Evolutionary conservation across 2,329 filamentous ascomycete species (phyloP), one percentile per base, ranked within the genome.

Genomic region (Colletotrichum sp.): DNA sequence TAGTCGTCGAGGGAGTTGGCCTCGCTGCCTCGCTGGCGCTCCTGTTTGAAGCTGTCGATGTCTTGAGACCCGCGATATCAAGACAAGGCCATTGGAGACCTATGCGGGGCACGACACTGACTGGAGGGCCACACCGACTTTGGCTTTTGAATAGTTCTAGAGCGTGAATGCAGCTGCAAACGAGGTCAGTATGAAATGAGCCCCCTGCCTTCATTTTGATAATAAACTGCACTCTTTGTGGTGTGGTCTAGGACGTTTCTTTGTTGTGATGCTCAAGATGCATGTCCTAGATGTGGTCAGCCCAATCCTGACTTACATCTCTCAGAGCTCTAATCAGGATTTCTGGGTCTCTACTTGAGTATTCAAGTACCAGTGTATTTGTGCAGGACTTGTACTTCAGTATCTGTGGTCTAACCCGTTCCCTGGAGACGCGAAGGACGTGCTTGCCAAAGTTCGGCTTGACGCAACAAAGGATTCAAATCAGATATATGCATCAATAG

Each of bases 71-170:
- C n/a, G 13, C 16, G 18, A 36, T 18, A 30, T 69, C 30, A 5
- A 8, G 36, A 63, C 28, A 21, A 68, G 49, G 44, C 44, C 4
- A 57, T 68, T 68, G 6, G 13, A 4, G n/a, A 68, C 65, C 7
- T 7, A 59, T 68, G 65, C 49, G 21, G 30, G 49, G 65, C 65
- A 68, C 21, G 49, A 68, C 65, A 59, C 49, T 57, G 65, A 68
- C 65, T 18, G 28, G 65, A 57, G 65, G 6, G 24, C 49, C 49
- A 6, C 12, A 16, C 34, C 24, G 7, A 15, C n/a, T 16, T 34
- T 21, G 34, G 21, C 24, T 9, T 28, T 8, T 10, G n/a, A 13
- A 18, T 6, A 30, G 30, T 21, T 63, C 18, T 2, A 12, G 16
- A 30, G 32, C 32, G 59, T 62, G 21, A 28, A 69, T 5, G 12